Evolutionary conservation across 179 eudicot species (phyloP).

Genomic region (Sideroxylon spinosum): DNA sequence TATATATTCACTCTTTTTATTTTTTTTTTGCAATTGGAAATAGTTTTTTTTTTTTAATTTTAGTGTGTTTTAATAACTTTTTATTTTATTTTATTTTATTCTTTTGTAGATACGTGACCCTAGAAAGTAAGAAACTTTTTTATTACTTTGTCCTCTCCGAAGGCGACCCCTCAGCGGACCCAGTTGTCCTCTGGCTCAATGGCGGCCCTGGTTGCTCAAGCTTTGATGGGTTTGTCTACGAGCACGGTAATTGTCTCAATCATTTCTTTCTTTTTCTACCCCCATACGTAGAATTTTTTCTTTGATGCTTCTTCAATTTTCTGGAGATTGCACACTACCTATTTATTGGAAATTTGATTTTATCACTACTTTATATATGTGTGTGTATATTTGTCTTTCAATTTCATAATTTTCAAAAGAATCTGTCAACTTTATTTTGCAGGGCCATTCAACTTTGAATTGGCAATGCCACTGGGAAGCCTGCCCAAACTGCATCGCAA

Average conservation of each 20-base stretch:
- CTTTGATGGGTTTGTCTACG: constrained; percentile 93
- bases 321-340: not conserved
- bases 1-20: too few species aligned
- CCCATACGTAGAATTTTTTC: not conserved
- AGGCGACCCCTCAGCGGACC: constrained; percentile 66
- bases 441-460: constrained; percentile 96
- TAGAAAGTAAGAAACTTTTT: constrained; percentile 72
- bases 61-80: constrained; percentile 12
- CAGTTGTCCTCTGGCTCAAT: constrained; percentile 96
- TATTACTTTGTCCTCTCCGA: constrained; percentile 89
- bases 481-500: constrained; percentile 75
- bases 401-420: not conserved
- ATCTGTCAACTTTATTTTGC: constrained; percentile 15
- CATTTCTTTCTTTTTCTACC: not conserved
- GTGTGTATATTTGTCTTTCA: not conserved
- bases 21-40: not conserved
- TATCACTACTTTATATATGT: too few species aligned
- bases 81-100: not conserved
- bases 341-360: too few species aligned
- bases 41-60: not conserved
- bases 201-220: constrained; percentile 99
- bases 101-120: constrained; percentile 68
- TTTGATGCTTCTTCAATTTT: not conserved
- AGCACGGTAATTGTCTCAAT: constrained; percentile 57
- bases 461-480: constrained; percentile 41